These are phyloP conservation scores for Lachnum nothofagi DNA, from an alignment of 2,329 filamentous ascomycete genomes.

Conservation along the genomic window DNA sequence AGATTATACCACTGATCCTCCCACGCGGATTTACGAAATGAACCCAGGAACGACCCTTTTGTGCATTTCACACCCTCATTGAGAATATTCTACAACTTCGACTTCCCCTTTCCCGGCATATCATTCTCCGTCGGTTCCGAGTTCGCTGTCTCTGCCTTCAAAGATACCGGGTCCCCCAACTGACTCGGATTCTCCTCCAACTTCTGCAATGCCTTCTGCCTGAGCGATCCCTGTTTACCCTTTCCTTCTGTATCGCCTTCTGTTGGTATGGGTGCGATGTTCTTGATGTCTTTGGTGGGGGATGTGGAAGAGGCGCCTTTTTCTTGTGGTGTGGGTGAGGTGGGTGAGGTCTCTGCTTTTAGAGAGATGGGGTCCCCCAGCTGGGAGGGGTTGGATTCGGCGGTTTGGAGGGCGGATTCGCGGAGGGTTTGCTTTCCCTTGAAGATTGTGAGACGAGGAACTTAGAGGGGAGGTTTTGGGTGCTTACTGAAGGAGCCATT, in stretches of 20 bases:
- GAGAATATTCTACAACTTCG: too few species aligned
- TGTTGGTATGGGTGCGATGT: constrained; percentile 8
- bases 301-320: constrained; percentile 1
- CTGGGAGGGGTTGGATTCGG: constrained; percentile 20
- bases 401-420: constrained; percentile 17
- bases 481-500: background rate
- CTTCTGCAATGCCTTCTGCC: constrained; percentile 16
- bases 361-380: constrained; percentile 22
- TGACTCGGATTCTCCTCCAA: constrained; percentile 20
- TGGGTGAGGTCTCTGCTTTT: constrained; percentile 17
- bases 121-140: constrained; percentile 19
- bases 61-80: too few species aligned
- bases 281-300: constrained; percentile 7
- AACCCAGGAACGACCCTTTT: too few species aligned
- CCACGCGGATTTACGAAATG: too few species aligned
- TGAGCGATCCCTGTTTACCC: background rate
- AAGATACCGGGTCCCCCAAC: constrained; percentile 20
- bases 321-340: constrained; percentile 10
- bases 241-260: constrained; percentile 9
- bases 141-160: constrained; percentile 23
- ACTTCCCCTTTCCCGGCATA: constrained; percentile 16
- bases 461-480: background rate
- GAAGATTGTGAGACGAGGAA: too few species aligned
- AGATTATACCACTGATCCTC: too few species aligned
- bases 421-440: constrained; percentile 10